Base-by-base conservation (phyloP, 2,329 filamentous ascomycete species). In the Oidium heveae region DNA sequence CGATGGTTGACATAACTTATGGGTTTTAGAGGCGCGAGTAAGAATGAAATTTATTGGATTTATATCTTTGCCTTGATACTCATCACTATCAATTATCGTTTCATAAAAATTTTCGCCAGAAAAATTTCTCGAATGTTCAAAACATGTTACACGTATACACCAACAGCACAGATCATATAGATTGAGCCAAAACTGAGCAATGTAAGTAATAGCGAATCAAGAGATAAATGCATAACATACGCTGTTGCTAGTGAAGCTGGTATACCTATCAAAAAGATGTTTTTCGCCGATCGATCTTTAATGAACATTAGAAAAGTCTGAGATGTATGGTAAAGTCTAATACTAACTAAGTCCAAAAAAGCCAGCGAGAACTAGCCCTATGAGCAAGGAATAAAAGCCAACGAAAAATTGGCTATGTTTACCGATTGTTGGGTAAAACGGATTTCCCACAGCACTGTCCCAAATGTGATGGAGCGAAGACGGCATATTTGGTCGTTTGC, bases 151-250 rank as follows among this genome's bases (percentile, higher is more conserved):
- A 98, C 86, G 80, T 98, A 96, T 66, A 98, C 91, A 67, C 91
- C 91, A 67, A 91, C 91, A 57, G 88, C 91, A 70, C 91, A 98
- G 71, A 98, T 96, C 83, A 95, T 94, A 71, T 91, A 95, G 49
- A 98, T 87, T 53, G 89, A 82, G 62, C 91, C 91, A 68, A 94
- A 84, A 53, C 89, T 95, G 13, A 28, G 62, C 32, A 24, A 15
- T 43, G 15, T 63, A 37, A 63, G 58, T 53, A 34, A 15, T 2
- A 15, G 53, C 52, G 43, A 51, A 9, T 22, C 33, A n/a, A 36
- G 22, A 18, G 33, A 32, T 54, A 15, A 16, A 54, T 49, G 52
- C 54, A 51, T 9, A 41, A 71, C 85, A 65, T 80, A 96, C 89
- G 85, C 89, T 71, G 95, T 78, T 58, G 87, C 83, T 62, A 93